A percentile compares a stretch with the other conserved stretches of the same genome.
Evolutionary conservation across 345 rosid species (phyloP).

Genomic region (Rhodamnia argentea): DNA sequence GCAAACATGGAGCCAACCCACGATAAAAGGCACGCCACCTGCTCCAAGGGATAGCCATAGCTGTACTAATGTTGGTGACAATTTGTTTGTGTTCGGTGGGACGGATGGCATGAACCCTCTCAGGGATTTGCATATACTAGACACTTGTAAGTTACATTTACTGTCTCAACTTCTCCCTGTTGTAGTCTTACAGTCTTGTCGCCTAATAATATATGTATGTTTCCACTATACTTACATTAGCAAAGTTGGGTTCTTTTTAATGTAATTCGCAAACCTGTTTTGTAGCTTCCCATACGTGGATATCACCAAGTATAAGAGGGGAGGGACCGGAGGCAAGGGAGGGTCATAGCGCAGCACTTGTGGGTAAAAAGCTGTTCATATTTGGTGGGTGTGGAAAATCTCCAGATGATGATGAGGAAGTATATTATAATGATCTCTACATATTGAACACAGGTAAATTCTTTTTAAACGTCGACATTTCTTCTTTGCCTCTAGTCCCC

Average conservation of each 20-base stretch:
- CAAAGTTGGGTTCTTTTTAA: not conserved
- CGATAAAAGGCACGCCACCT: slow-evolving; percentile 60
- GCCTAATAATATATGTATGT: not conserved
- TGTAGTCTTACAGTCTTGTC: not conserved
- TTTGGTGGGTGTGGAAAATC: slow-evolving; percentile 97
- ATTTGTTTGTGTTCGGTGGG: slow-evolving; percentile 83
- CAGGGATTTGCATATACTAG: slow-evolving; percentile 70
- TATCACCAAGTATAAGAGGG: slow-evolving; percentile 78
- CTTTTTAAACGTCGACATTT: not conserved
- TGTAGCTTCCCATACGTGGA: slow-evolving; percentile 85
- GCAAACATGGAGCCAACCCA: slow-evolving; percentile 82
- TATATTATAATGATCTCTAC: slow-evolving; percentile 84
- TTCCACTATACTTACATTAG: not conserved
- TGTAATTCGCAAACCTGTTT: not conserved
- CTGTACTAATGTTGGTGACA: slow-evolving; percentile 68
- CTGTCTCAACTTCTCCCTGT: not conserved
- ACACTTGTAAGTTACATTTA: slow-evolving; percentile 54
- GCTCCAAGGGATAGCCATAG: slow-evolving; percentile 92
- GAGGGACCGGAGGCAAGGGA: slow-evolving; percentile 94
- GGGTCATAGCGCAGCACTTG: slow-evolving; percentile 88
- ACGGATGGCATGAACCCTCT: slow-evolving; percentile 84
- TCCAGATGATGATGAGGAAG: slow-evolving; percentile 43
- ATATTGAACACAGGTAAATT: slow-evolving; percentile 74
- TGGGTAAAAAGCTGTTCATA: slow-evolving; percentile 78
- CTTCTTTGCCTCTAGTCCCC: not conserved